Evolutionary conservation across 352 stramenopile species (phyloP).

Genomic region (Elongisporangium undulatum): DNA sequence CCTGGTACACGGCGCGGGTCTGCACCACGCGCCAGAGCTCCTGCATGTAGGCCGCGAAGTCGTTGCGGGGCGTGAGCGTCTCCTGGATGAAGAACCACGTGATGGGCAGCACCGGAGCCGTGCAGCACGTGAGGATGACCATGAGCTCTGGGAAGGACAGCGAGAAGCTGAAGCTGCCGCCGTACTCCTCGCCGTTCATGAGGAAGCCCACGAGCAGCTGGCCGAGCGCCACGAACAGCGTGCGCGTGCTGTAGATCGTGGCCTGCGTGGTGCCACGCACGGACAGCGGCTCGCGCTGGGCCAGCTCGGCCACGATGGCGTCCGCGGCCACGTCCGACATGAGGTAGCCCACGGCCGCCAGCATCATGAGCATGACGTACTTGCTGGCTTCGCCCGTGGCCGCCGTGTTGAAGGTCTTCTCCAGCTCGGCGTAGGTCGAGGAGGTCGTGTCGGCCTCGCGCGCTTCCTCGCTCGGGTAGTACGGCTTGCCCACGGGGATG

Average conservation of each 20-base stretch:
- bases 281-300: conserved; percentile 24
- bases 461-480: conserved; percentile 17
- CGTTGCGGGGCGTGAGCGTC: conserved; percentile 16
- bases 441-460: conserved; percentile 9
- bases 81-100: conserved; percentile 43
- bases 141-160: conserved; percentile 40
- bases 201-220: conserved; percentile 37
- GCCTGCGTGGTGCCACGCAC: conserved; percentile 22
- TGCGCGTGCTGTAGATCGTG: conserved; percentile 26
- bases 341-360: conserved; percentile 62
- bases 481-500: conserved; percentile 21
- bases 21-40: conserved; percentile 23
- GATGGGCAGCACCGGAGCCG: conserved; percentile 15
- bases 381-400: conserved; percentile 18
- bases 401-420: conserved; percentile 15
- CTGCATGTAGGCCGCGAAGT: conserved; percentile 30
- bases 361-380: conserved; percentile 56
- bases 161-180: conserved; percentile 37
- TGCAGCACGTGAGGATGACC: conserved; percentile 32
- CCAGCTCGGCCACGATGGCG: conserved; percentile 30
- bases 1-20: conserved; percentile 26
- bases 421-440: conserved; percentile 7
- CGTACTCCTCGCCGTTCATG: conserved; percentile 55
- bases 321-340: conserved; percentile 62
- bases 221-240: conserved; percentile 15